Evolutionary conservation across 1,284 basidiomycete species (phyloP).

Genomic region (Ustilago xerochloae): DNA sequence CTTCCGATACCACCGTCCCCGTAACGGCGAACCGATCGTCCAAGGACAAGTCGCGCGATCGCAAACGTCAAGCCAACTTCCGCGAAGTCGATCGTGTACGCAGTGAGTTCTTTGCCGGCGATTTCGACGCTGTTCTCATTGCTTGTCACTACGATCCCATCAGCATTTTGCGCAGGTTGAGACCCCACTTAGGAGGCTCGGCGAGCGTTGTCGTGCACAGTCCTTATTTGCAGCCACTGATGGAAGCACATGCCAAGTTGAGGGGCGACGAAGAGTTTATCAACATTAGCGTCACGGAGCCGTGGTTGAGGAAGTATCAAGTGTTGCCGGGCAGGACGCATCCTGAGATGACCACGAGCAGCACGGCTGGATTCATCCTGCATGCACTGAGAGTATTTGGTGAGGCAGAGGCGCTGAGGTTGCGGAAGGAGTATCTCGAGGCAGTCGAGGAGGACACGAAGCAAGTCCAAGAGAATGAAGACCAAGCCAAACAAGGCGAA

Average conservation of each 20-base stretch:
- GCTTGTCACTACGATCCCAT: constrained; percentile 87
- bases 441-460: neutral
- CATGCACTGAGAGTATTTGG: constrained; percentile 79
- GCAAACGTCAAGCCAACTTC: constrained; percentile 48
- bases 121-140: constrained; percentile 75
- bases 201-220: constrained; percentile 87
- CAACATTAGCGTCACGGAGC: constrained; percentile 83
- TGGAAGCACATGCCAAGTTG: constrained; percentile 80
- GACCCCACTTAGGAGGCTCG: constrained; percentile 83
- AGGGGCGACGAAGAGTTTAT: constrained; percentile 78
- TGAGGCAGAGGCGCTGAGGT: constrained; percentile 35
- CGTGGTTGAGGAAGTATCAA: constrained; percentile 91
- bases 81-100: constrained; percentile 71
- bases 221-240: constrained; percentile 79
- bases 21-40: neutral
- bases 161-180: constrained; percentile 81
- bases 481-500: neutral
- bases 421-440: constrained; percentile 25
- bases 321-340: constrained; percentile 94
- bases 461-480: neutral
- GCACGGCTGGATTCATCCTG: constrained; percentile 87
- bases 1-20: neutral
- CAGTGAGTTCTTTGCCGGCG: constrained; percentile 84
- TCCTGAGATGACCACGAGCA: constrained; percentile 91
- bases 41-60: constrained; percentile 42